Evolutionary conservation across 176 grass and related monocot genomes (phyloP), one percentile per base, ranked within the genome.

Genomic region (Elaeis guineensis): DNA sequence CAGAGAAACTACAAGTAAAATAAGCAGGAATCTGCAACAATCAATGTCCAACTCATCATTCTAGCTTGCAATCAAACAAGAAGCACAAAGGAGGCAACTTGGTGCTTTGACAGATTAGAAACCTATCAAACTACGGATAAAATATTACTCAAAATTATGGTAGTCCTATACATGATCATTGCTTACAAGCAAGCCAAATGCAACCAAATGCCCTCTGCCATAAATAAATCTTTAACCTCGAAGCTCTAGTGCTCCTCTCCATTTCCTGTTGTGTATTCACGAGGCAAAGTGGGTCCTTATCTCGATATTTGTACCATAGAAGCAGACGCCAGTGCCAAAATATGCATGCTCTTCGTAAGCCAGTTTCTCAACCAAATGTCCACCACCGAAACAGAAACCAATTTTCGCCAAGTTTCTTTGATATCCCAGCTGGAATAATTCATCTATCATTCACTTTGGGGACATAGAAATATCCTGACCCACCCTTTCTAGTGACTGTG

Each of bases 381-480:
- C 64, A 12, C 93, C 93, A 14, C 93, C 84, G 69, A 83, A 89
- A 70, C 87, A 85, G 76, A 92, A 89, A 17, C 87, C 93, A 48
- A 98, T 29, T 49, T 23, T 23, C 1, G 50, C 81, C 78, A 5
- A 98, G 84, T 75, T 92, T 98, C 67, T 70, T 79, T 39, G 83
- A 80, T 50, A 85, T 63, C 17, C 80, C 81, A 4, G 81, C 81
- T 7, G 73, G 82, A n/a, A 63, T 17, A 69, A 85, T 74, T 78
- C 93, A 63, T 89, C 84, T 1, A 73, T 67, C 71, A 98, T 72
- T 87, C 93, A 98, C 58, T 75, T 52, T 19, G 81, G 58, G 54
- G 69, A 92, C 29, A 64, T 62, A 55, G 85, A 75, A 66, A 98
- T 83, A 81, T 85, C 87, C 2, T 74, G 64, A 3, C 81, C 63